These are phyloP conservation scores for Hordeum pubiflorum DNA, from an alignment of 202 grass and related monocot genomes.

Conservation along the genomic window DNA sequence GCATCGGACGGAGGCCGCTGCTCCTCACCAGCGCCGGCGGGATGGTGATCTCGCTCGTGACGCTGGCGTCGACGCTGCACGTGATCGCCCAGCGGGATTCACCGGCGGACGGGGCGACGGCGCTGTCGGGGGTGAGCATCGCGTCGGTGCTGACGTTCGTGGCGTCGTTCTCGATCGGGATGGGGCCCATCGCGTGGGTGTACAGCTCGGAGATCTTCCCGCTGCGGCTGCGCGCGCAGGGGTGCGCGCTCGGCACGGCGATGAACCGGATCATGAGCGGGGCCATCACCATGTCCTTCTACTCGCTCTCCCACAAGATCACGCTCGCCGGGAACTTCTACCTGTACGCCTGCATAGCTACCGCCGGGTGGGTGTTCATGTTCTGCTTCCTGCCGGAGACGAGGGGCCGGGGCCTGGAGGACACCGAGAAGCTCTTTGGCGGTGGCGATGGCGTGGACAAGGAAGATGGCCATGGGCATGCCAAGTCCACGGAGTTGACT, in stretches of 20 bases:
- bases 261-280: conserved; percentile 75
- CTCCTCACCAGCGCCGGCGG: conserved; percentile 66
- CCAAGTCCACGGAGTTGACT: conserved; percentile 29
- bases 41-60: conserved; percentile 61
- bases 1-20: conserved; percentile 62
- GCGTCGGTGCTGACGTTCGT: conserved; percentile 51
- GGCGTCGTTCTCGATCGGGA: conserved; percentile 67
- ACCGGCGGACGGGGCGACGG: background rate
- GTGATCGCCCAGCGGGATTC: conserved; percentile 15
- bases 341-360: conserved; percentile 56
- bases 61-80: conserved; percentile 40
- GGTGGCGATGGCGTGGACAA: background rate
- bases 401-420: conserved; percentile 59
- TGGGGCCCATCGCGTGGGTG: conserved; percentile 83
- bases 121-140: conserved; percentile 53
- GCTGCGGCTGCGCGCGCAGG: conserved; percentile 68
- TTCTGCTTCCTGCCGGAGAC: conserved; percentile 90
- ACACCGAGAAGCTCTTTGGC: conserved; percentile 66
- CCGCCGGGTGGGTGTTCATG: conserved; percentile 62
- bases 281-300: conserved; percentile 68
- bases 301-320: conserved; percentile 72
- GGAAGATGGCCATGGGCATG: background rate
- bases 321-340: conserved; percentile 68
- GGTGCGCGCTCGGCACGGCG: conserved; percentile 57
- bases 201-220: conserved; percentile 96